phyloP scores from a whole-genome alignment of 2,329 filamentous ascomycete genomes.

The Aspergillus pseudoviridinutans region DNA sequence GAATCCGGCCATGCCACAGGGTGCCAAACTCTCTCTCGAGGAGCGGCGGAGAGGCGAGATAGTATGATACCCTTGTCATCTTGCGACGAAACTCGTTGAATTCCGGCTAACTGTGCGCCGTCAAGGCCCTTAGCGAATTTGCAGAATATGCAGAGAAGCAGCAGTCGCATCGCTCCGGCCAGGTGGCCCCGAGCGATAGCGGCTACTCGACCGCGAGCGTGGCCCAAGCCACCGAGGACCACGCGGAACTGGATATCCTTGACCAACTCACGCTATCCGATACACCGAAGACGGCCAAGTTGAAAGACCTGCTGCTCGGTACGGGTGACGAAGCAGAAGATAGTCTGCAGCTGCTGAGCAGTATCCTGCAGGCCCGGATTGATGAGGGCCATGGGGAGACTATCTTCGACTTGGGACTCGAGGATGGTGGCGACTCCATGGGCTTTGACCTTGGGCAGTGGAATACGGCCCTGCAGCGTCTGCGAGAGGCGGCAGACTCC shows the following conservation, averaged over 20 bases:
- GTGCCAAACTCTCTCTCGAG: constrained; percentile 61
- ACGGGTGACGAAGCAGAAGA: constrained; percentile 53
- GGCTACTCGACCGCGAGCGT: constrained; percentile 36
- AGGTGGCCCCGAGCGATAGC: constrained; percentile 39
- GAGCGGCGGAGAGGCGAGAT: constrained; percentile 85
- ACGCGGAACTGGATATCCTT: constrained; percentile 86
- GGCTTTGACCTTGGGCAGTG: constrained; percentile 69
- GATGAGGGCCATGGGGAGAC: constrained; percentile 84
- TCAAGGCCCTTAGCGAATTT: constrained; percentile 82
- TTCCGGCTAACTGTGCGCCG: constrained; percentile 3
- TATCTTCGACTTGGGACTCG: constrained; percentile 86
- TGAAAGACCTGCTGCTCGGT: constrained; percentile 71
- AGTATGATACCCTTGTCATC: constrained; percentile 47
- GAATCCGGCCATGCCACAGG: constrained; percentile 30
- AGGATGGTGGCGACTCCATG: constrained; percentile 86
- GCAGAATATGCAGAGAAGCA: constrained; percentile 97
- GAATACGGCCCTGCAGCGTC: constrained; percentile 63
- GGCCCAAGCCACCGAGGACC: constrained; percentile 54
- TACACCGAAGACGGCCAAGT: constrained; percentile 56
- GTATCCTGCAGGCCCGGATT: constrained; percentile 64
- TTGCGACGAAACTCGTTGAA: not conserved
- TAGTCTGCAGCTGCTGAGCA: constrained; percentile 59
- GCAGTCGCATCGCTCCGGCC: constrained; percentile 55
- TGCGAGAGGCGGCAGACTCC: constrained; percentile 62
- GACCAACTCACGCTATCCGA: constrained; percentile 74